Evolutionary conservation across 1,139 yeast species (phyloP), one percentile per base, ranked within the genome.

Genomic region (Candida anutae): DNA sequence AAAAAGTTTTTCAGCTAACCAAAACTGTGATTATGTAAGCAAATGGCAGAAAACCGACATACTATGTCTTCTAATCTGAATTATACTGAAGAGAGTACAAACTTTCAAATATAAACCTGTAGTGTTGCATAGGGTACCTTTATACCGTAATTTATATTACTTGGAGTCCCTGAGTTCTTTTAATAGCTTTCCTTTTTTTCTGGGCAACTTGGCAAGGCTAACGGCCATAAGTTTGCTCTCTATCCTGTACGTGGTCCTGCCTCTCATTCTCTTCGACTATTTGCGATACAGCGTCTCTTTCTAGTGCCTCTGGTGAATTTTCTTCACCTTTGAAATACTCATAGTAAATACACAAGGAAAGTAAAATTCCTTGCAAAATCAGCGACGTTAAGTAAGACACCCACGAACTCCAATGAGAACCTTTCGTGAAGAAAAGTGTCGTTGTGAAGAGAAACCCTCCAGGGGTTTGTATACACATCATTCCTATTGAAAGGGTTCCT

Each of bases 401-500:
- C 94, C 94, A 84, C 5, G 88, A 75, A 40, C 93, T 80, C 95
- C 95, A 84, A 36, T 74, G 74, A 1, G 90, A 74, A 2, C 87
- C 93, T 25, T 81, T 80, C 26, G 88, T 73, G 34, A 72, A 55
- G 31, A 74, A 79, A 31, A 85, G 57, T 3, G 84, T 75, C 11
- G 74, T 66, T 0, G 93, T 72, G 77, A 90, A 84, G 2, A 82
- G 37, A 41, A 72, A 79, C 15, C 95, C 94, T 10, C 95, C 95
- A 0, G 95, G 95, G 12, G 94, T 83, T 49, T 85, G 95, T 37
- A 85, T 69, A 30, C 77, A 59, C 90, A 85, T 81, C 85, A 82
- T 83, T 5, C 79, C 73, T 14, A 82, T 63, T 0, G 94, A 81
- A 21, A 85, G 62, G 1, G 88, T 77, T 3, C 95, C 95, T 0